Evolutionary conservation across 2,329 filamentous ascomycete genomes (phyloP), one percentile per base, ranked within the genome.

Genomic region (Fusarium penzigii): DNA sequence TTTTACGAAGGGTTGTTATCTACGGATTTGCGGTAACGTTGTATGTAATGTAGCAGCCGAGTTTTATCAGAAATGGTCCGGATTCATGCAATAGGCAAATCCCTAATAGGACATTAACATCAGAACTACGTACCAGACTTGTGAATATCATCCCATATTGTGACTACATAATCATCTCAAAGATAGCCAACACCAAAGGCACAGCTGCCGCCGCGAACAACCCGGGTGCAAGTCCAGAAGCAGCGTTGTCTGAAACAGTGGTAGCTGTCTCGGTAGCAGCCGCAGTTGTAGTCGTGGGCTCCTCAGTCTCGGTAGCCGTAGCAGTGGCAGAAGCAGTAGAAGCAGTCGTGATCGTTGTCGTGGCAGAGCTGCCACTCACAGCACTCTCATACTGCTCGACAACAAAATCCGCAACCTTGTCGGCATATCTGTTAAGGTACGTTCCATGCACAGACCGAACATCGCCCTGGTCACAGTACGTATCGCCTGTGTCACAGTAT

Each of bases 401-500:
- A 36, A 76, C 61, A 52, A 70, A 74, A 16, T 73, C 61, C 47
- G 67, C 65, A 3, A 70, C 65, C 2, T 72, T 62, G 16, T 62
- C 55, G 40, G 66, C 67, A 58, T 76, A 76, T 29, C 59, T 66
- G 14, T 43, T 20, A 12, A 75, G 58, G 57, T 78, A 78, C 20
- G 53, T 49, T 17, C 67, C 64, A 55, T 75, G 74, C 2, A 71
- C 67, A 3, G 49, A 49, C 2, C 38, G 50, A 39, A 64, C 58
- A 4, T 56, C 34, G 38, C 74, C 75, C 8, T 39, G 3, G 58
- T 71, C 73, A 59, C 73, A 76, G 63, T 73, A 76, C 14, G 64
- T 52, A 53, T 78, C 76, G 44, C 73, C 73, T 1, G 56, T 67
- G 63, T 76, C 74, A 62, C 74, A 76, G 62, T 70, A 76, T 4